phyloP scores from a whole-genome alignment of 805 yeast species.

The Candida berthetii region DNA sequence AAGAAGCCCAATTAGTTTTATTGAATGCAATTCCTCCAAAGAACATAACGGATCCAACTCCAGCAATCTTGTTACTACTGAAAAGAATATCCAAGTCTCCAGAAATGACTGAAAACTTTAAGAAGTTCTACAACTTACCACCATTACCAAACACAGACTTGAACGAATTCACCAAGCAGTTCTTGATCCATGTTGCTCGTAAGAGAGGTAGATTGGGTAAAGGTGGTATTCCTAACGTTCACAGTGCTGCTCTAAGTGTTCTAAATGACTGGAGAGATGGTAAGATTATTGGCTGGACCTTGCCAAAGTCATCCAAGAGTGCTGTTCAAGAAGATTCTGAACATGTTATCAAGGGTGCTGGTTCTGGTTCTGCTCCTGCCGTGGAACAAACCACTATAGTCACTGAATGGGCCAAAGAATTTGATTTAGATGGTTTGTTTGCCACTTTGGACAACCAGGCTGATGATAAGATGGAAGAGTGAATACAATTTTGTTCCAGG shows the following conservation, averaged over 20 bases:
- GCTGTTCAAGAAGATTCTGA: conserved; percentile 19
- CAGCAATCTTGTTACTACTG: conserved; percentile 72
- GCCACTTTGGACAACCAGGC: conserved; percentile 28
- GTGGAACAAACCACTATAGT: conserved; percentile 67
- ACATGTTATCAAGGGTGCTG: conserved; percentile 18
- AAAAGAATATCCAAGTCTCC: conserved; percentile 68
- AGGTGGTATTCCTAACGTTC: conserved; percentile 90
- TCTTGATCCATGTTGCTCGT: conserved; percentile 89
- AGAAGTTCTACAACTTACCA: conserved; percentile 71
- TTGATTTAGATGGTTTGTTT: conserved; percentile 82
- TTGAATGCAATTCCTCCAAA: conserved; percentile 88
- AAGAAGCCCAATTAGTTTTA: conserved; percentile 84
- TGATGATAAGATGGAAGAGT: conserved; percentile 16
- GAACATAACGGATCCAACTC: conserved; percentile 75
- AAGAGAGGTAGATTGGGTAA: conserved; percentile 85
- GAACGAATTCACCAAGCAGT: conserved; percentile 76
- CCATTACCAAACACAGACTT: conserved; percentile 67
- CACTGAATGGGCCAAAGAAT: conserved; percentile 88
- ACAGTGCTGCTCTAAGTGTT: conserved; percentile 75
- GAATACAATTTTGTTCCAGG: too few relatives aligned
- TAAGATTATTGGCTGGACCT: conserved; percentile 83
- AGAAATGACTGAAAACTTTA: conserved; percentile 74
- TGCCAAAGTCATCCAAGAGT: conserved; percentile 54
- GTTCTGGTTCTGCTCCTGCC: conserved; percentile 28
- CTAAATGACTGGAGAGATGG: conserved; percentile 98